phyloP scores from a whole-genome alignment of 352 stramenopile species.

The Saprolegnia parasitica region DNA sequence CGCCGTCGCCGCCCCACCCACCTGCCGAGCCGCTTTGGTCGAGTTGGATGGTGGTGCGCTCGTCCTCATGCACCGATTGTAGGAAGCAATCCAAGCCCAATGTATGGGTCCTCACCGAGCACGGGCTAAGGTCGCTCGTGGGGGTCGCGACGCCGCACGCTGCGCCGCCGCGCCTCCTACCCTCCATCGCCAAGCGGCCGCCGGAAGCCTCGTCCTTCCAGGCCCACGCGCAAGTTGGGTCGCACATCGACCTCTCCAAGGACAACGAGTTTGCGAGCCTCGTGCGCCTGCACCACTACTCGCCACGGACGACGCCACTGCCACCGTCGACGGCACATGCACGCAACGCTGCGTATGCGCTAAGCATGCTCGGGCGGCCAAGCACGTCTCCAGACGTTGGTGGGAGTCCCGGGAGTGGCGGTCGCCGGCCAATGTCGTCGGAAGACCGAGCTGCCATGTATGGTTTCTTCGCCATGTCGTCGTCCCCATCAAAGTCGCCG shows the following conservation, averaged over 20 bases:
- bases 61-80: not conserved
- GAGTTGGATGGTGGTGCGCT: no score
- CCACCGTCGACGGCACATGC: not conserved
- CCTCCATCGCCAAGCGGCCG: not conserved
- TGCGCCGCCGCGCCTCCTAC: not conserved
- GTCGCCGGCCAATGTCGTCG: not conserved
- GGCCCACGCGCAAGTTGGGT: not conserved
- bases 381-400: not conserved
- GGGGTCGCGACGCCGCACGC: not conserved
- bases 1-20: not conserved
- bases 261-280: constrained; percentile 1
- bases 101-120: constrained; percentile 17
- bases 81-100: not conserved
- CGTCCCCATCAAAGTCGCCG: not conserved
- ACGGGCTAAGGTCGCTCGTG: constrained; percentile 1
- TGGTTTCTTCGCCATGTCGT: not conserved
- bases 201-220: not conserved
- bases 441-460: not conserved
- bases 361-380: not conserved
- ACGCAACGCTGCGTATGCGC: constrained; percentile 7
- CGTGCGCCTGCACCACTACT: constrained; percentile 18
- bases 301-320: not conserved
- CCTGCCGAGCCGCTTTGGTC: not conserved
- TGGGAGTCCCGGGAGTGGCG: no score
- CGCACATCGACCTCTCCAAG: constrained; percentile 9